These are phyloP conservation scores for Diaporthe sp. DNA, from an alignment of 2,329 filamentous ascomycete species.

Conservation along the genomic window DNA sequence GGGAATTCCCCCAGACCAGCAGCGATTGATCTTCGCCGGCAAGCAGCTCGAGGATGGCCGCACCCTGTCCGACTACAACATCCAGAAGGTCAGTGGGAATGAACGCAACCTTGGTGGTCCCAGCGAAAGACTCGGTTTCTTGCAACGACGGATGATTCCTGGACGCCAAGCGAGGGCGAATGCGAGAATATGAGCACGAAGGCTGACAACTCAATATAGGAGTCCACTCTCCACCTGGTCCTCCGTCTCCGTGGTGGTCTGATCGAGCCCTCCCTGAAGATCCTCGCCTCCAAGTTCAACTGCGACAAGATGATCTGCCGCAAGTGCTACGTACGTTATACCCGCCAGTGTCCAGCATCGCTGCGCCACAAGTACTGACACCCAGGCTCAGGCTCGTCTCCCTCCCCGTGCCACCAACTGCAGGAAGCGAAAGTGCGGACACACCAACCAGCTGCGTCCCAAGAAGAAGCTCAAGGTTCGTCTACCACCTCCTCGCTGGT, in stretches of 20 bases:
- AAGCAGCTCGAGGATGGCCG: conserved; percentile 99
- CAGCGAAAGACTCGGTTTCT: conserved; percentile 21
- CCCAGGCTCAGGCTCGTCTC: conserved; percentile 75
- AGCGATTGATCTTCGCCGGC: conserved; percentile 98
- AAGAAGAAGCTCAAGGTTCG: conserved; percentile 87
- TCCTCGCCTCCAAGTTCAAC: conserved; percentile 99
- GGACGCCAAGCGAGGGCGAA: conserved; percentile 7
- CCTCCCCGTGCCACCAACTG: conserved; percentile 99
- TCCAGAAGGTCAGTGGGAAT: conserved; percentile 85
- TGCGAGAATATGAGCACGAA: conserved; percentile 16
- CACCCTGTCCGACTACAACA: conserved; percentile 98
- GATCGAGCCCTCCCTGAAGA: conserved; percentile 99
- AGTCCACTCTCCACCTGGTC: conserved; percentile 98
- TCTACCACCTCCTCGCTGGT: not conserved
- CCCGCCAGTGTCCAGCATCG: not conserved
- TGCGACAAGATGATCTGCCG: conserved; percentile 99
- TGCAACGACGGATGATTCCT: conserved; percentile 20
- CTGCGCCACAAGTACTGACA: conserved; percentile 44
- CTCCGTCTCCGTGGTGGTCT: conserved; percentile 99
- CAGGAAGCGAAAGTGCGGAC: conserved; percentile 99
- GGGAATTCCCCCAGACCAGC: conserved; percentile 97
- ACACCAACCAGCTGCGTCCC: conserved; percentile 99
- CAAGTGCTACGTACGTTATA: conserved; percentile 95
- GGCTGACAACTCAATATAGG: conserved; percentile 64
- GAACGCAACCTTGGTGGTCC: not conserved